Conservation (phyloP, 2,329 filamentous ascomycete species). For the Verticillium dahliae region DNA sequence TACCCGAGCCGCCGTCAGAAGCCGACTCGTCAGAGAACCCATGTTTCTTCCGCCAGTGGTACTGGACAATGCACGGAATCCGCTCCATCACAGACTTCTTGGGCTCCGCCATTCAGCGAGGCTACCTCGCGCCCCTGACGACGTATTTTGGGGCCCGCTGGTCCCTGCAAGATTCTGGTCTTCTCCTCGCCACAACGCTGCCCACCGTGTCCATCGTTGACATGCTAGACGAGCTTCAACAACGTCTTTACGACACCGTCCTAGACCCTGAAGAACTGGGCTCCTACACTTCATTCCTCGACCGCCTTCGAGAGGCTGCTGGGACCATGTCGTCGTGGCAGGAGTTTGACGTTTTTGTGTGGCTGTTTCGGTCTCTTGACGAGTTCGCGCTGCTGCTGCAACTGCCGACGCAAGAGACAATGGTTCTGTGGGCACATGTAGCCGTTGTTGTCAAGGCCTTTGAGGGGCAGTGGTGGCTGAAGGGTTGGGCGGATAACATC, state of each 20-base stretch:
- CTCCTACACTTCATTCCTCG: background rate
- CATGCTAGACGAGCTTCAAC: background rate
- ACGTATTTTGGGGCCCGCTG: background rate
- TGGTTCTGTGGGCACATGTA: slow-evolving; percentile 3
- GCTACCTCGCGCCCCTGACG: slow-evolving; percentile 1
- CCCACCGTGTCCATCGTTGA: no score
- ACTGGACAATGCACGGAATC: slow-evolving; percentile 3
- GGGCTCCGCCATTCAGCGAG: background rate
- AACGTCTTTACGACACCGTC: background rate
- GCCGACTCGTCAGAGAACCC: background rate
- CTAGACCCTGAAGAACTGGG: background rate
- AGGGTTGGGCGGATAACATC: slow-evolving; percentile 3
- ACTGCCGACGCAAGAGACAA: background rate
- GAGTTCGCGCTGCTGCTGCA: background rate
- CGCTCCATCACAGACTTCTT: background rate
- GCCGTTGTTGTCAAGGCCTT: slow-evolving; percentile 1
- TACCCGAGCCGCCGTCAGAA: background rate
- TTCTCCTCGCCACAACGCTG: background rate
- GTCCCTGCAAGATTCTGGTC: background rate
- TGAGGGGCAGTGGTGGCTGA: slow-evolving; percentile 5
- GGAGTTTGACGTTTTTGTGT: background rate
- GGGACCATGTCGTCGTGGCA: slow-evolving; percentile 1
- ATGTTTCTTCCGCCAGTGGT: background rate
- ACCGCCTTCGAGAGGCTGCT: background rate
- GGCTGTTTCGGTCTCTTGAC: slow-evolving; percentile 4